Percentiles rank a stretch among this genome's conserved stretches.
phyloP scores from a whole-genome alignment of 2,329 filamentous ascomycete genomes.

The Cordyceps pruinosa region DNA sequence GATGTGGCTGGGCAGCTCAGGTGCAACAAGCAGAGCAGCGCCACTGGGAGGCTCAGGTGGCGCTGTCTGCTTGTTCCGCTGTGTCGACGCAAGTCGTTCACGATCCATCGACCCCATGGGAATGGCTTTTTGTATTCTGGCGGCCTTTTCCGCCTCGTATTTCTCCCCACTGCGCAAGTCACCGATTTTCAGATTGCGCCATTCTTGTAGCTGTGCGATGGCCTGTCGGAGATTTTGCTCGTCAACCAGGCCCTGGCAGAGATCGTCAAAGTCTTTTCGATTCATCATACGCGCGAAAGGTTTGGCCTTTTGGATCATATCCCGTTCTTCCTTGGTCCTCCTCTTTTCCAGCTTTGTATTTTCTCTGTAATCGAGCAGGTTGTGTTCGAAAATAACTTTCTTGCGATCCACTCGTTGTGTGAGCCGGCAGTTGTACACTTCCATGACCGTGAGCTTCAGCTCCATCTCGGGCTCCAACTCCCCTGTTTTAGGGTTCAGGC shows the following conservation, averaged over 20 bases:
- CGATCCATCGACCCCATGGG: slow-evolving; percentile 80
- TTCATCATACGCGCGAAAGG: slow-evolving; percentile 98
- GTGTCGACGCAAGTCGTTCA: slow-evolving; percentile 63
- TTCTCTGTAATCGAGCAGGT: slow-evolving; percentile 86
- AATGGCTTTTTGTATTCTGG: slow-evolving; percentile 60
- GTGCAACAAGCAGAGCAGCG: slow-evolving; percentile 68
- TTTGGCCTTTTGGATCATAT: slow-evolving; percentile 86
- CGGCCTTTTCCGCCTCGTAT: slow-evolving; percentile 82
- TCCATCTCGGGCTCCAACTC: slow-evolving; percentile 94
- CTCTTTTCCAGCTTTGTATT: slow-evolving; percentile 89
- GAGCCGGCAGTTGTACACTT: slow-evolving; percentile 90
- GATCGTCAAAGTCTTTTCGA: slow-evolving; percentile 77
- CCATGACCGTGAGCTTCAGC: slow-evolving; percentile 94
- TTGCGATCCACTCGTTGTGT: slow-evolving; percentile 90
- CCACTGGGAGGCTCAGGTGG: slow-evolving; percentile 66
- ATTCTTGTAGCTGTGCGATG: slow-evolving; percentile 86
- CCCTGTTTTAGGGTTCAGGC: slow-evolving; percentile 74
- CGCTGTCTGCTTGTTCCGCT: slow-evolving; percentile 60
- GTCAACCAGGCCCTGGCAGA: slow-evolving; percentile 78
- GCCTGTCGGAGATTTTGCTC: slow-evolving; percentile 88
- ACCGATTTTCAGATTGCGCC: slow-evolving; percentile 77
- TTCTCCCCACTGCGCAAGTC: slow-evolving; percentile 83
- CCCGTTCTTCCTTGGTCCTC: slow-evolving; percentile 88
- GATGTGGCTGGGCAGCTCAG: slow-evolving; percentile 60
- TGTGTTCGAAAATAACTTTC: slow-evolving; percentile 94